Conservation (phyloP, 306 rosid species). For the Prosopis cineraria region DNA sequence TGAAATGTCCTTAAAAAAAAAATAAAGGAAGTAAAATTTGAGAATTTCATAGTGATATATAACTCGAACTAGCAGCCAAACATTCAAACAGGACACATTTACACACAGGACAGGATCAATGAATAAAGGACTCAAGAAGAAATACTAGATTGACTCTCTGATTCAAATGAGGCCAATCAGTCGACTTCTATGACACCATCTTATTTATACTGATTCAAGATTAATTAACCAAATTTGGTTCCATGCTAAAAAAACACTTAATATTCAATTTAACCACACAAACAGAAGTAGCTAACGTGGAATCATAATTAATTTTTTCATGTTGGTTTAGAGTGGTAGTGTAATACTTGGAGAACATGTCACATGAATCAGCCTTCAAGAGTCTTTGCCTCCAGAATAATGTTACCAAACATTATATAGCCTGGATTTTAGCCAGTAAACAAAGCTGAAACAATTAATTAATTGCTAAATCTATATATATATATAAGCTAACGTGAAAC, state of each 20-base stretch:
- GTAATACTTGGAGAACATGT: neutral
- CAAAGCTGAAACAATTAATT: neutral
- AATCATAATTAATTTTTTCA: neutral
- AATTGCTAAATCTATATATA: neutral
- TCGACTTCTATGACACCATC: neutral
- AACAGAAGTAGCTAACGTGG: neutral
- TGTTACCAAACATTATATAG: neutral
- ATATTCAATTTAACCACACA: neutral
- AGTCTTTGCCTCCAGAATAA: neutral
- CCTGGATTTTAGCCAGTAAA: neutral
- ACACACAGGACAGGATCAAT: neutral
- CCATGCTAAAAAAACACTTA: neutral
- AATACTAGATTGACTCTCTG: neutral
- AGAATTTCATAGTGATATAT: neutral
- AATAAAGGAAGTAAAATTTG: conserved; percentile 2
- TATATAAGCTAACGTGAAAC: neutral
- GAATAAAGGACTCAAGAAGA: neutral
- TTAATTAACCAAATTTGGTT: neutral
- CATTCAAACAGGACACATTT: neutral
- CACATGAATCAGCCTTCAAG: neutral
- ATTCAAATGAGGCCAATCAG: neutral
- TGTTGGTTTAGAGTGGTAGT: neutral
- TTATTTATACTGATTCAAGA: neutral
- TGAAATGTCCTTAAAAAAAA: conserved; percentile 58
- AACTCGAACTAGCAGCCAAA: neutral